Evolutionary conservation across 148 eudicot species (phyloP).

Genomic region (Diospyros kaki): DNA sequence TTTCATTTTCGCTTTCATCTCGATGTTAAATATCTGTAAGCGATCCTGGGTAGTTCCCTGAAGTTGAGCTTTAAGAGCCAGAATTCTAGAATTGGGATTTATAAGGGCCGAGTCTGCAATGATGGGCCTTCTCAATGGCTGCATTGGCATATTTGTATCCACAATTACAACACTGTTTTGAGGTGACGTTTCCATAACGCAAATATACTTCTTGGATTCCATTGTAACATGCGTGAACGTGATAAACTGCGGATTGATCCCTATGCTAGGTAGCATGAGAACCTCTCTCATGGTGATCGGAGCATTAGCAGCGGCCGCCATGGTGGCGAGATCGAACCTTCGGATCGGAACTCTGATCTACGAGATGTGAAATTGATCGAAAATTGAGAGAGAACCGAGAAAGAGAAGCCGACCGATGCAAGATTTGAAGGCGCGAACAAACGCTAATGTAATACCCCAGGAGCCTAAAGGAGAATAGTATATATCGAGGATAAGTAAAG

Average conservation of each 20-base stretch:
- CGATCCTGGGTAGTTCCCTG: constrained; percentile 97
- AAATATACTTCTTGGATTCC: constrained; percentile 97
- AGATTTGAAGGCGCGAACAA: constrained; percentile 24
- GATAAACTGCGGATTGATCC: constrained; percentile 89
- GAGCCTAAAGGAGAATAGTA: too few species aligned
- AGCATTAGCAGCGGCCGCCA: constrained; percentile 99
- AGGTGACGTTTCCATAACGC: constrained; percentile 91
- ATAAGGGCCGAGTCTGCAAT: constrained; percentile 96
- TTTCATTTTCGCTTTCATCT: constrained; percentile 85
- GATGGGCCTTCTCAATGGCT: constrained; percentile 91
- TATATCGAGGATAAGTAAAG: too few species aligned
- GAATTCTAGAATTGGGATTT: constrained; percentile 82
- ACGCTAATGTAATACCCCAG: too few species aligned
- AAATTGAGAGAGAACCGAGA: neutral
- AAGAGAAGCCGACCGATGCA: neutral
- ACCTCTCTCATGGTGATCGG: constrained; percentile 95
- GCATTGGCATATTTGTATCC: constrained; percentile 96
- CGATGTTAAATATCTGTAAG: constrained; percentile 93
- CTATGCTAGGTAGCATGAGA: constrained; percentile 87
- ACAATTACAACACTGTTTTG: constrained; percentile 94
- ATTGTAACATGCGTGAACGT: constrained; percentile 96
- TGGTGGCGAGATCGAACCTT: constrained; percentile 46
- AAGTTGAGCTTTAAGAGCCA: constrained; percentile 95
- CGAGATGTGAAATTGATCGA: neutral
- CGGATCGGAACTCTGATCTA: constrained; percentile 21